Conservation (phyloP, 2,329 filamentous ascomycete species). For the Ophiocordyceps robertsii region DNA sequence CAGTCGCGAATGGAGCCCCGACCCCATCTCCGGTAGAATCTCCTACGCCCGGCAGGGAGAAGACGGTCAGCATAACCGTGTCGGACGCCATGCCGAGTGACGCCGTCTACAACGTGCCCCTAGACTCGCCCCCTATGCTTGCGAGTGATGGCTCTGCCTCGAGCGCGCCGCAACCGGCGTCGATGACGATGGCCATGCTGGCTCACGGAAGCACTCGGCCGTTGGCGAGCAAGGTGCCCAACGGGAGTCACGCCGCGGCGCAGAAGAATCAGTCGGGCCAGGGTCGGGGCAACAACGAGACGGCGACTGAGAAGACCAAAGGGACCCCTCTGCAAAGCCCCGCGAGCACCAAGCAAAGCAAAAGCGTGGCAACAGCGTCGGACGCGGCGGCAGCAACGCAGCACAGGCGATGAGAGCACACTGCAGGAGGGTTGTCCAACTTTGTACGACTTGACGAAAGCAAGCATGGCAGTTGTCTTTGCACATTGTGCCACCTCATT, state of each 20-base stretch:
- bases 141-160: constrained; percentile 14
- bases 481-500: neutral
- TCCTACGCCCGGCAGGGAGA: constrained; percentile 3
- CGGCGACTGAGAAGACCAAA: no score
- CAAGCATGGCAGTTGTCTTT: neutral
- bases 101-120: constrained; percentile 18
- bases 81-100: constrained; percentile 17
- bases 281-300: no score
- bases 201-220: no score
- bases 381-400: no score
- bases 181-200: neutral
- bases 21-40: neutral
- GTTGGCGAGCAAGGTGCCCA: no score
- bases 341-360: no score
- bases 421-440: no score
- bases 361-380: no score
- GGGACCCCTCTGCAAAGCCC: no score
- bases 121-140: constrained; percentile 10
- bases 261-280: no score
- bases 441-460: constrained; percentile 1
- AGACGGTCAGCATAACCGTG: constrained; percentile 3
- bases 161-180: constrained; percentile 1
- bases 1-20: neutral
- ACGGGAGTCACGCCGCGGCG: no score
- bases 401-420: no score